Evolutionary conservation across 495 filamentous ascomycete species (phyloP).

Genomic region (Thermothielavioides terrestris): DNA sequence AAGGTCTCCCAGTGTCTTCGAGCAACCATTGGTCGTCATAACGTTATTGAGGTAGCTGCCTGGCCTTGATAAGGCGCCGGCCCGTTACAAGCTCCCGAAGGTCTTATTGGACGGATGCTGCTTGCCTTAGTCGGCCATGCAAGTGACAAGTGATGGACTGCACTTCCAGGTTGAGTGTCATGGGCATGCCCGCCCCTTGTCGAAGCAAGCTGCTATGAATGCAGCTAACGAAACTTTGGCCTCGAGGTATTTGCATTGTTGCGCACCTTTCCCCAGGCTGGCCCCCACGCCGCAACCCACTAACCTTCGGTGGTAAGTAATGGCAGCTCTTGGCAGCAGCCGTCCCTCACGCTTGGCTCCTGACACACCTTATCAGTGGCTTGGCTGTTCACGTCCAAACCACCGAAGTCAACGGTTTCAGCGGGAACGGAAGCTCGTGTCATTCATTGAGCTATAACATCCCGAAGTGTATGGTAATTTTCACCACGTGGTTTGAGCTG

Average conservation of each 20-base stretch:
- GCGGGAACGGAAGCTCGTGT: not conserved
- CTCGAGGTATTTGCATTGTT: not conserved
- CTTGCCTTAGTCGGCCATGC: too few species aligned
- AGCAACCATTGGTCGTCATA: too few species aligned
- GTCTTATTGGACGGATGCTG: too few species aligned
- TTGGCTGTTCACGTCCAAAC: not conserved
- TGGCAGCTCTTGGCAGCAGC: not conserved
- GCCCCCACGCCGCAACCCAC: too few species aligned
- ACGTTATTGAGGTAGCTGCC: too few species aligned
- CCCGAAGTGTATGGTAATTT: too few species aligned
- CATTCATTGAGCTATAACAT: not conserved
- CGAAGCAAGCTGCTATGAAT: not conserved
- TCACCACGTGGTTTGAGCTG: too few species aligned
- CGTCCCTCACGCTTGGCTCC: not conserved
- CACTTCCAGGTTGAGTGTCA: not conserved
- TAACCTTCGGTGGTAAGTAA: not conserved
- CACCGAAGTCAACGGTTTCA: not conserved
- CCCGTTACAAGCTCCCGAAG: too few species aligned
- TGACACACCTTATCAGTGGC: not conserved
- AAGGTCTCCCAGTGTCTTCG: too few species aligned
- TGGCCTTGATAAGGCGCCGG: too few species aligned
- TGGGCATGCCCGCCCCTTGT: not conserved
- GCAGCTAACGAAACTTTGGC: not conserved
- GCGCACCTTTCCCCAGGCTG: not conserved
- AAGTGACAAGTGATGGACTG: not conserved